These are phyloP conservation scores for Dalechampia spathulata DNA, from an alignment of 441 rosid genomes.

Conservation along the genomic window DNA sequence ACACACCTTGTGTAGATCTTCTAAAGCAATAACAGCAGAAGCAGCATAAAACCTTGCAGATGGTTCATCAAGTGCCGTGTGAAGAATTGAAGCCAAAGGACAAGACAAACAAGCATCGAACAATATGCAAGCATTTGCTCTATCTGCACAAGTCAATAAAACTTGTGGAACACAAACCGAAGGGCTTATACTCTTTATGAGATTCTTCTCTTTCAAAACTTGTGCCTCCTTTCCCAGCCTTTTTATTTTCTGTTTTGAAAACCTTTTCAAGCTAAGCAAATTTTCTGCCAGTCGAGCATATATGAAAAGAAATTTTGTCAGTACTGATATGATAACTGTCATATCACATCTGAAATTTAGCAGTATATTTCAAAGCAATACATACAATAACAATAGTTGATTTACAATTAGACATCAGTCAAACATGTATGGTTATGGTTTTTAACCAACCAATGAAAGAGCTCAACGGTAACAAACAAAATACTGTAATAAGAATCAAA, in stretches of 20 bases:
- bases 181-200: constrained; percentile 51
- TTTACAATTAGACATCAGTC: neutral
- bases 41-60: constrained; percentile 76
- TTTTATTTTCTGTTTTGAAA: constrained; percentile 70
- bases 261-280: constrained; percentile 78
- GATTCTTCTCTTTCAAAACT: constrained; percentile 74
- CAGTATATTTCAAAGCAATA: constrained; percentile 6
- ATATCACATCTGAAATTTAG: constrained; percentile 5
- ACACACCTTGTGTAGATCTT: constrained; percentile 71
- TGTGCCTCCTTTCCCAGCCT: constrained; percentile 78
- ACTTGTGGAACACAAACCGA: constrained; percentile 68
- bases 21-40: constrained; percentile 63
- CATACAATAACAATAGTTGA: neutral
- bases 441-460: neutral
- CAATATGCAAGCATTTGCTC: constrained; percentile 58
- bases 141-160: constrained; percentile 65
- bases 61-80: constrained; percentile 62
- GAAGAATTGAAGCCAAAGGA: constrained; percentile 78
- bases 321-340: neutral
- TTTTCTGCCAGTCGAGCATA: constrained; percentile 37
- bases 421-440: neutral
- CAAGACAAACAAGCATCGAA: constrained; percentile 70
- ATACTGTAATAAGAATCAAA: neutral
- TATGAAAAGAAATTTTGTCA: constrained; percentile 17
- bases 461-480: neutral